Evolutionary conservation across 208 protist genomes (phyloP), one percentile per base, ranked within the genome.

Genomic region (Angomonas deanei): DNA sequence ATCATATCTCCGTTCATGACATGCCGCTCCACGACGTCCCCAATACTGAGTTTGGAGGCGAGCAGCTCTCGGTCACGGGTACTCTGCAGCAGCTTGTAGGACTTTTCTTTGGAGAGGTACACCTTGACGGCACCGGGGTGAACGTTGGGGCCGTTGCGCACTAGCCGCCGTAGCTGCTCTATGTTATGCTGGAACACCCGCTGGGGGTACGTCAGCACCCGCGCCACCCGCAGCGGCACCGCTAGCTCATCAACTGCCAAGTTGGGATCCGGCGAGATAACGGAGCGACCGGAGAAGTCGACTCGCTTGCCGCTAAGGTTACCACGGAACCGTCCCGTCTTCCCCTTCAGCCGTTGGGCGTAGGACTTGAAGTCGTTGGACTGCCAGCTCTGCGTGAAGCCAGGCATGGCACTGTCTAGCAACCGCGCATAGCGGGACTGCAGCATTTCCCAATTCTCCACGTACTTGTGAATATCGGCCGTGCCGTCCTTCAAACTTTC

Each of bases 261-360:
- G 76, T 99, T 99, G 2, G 98, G 99, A 74, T 99, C 99, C 0
- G 98, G 99, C 1, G 97, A 99, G 78, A 99, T 99, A 63, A 99
- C 98, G 11, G 99, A 99, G 38, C 99, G 93, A 2, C 96, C 96
- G 23, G 96, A 98, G 67, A 99, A 99, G 74, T 99, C 96, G 0
- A 99, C 99, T 52, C 99, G 97, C 74, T 99, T 99, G 56, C 98
- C 98, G 39, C 86, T 98, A 6, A 99, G 82, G 76, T 99, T 99
- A 11, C 97, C 94, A 52, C 98, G 87, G 69, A 99, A 99, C 32
- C 99, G 89, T 26, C 99, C 99, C 34, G 97, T 80, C 78, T 99
- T 99, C 39, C 99, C 99, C 70, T 99, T 99, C 31, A 99, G 79
- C 24, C 99, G 81, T 79, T 99, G 97, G 39, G 88, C 92, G 63